Evolutionary conservation across 2,329 filamentous ascomycete species (phyloP).

Genomic region (Madurella mycetomatis): DNA sequence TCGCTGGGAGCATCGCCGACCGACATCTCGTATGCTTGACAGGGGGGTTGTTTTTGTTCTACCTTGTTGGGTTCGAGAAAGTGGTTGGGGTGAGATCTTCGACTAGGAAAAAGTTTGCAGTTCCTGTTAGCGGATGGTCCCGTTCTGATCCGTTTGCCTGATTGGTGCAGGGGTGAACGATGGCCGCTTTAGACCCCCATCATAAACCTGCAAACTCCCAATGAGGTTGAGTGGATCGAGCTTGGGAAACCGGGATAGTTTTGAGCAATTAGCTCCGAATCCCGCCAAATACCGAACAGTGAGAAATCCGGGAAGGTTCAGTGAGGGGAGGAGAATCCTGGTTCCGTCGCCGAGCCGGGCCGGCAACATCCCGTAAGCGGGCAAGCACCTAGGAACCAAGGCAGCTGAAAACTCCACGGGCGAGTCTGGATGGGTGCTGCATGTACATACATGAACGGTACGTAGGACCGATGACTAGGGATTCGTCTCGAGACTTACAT

Average conservation of each 20-base stretch:
- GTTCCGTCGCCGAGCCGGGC: no score
- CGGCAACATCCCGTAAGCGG: slow-evolving; percentile 6
- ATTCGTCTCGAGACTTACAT: neutral
- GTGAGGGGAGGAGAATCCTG: neutral
- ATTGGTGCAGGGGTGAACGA: neutral
- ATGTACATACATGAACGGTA: slow-evolving; percentile 5
- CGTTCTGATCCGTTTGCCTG: neutral
- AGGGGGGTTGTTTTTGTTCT: neutral
- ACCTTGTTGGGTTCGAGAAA: neutral
- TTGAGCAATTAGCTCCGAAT: no score
- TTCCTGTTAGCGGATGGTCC: neutral
- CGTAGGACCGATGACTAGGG: slow-evolving; percentile 16
- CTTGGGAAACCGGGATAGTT: no score
- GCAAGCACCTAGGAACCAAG: slow-evolving; percentile 18
- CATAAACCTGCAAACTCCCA: no score
- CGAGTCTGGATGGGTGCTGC: slow-evolving; percentile 4
- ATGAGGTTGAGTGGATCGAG: no score
- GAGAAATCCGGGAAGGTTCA: neutral
- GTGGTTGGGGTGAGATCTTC: neutral
- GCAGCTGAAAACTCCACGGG: slow-evolving; percentile 22
- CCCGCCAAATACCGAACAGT: neutral
- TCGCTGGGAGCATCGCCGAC: slow-evolving; percentile 41
- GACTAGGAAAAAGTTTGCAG: neutral
- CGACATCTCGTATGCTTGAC: slow-evolving; percentile 21
- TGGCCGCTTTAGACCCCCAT: neutral